Conservation (phyloP, 805 yeast genomes). For the Hyphopichia homilentoma region DNA sequence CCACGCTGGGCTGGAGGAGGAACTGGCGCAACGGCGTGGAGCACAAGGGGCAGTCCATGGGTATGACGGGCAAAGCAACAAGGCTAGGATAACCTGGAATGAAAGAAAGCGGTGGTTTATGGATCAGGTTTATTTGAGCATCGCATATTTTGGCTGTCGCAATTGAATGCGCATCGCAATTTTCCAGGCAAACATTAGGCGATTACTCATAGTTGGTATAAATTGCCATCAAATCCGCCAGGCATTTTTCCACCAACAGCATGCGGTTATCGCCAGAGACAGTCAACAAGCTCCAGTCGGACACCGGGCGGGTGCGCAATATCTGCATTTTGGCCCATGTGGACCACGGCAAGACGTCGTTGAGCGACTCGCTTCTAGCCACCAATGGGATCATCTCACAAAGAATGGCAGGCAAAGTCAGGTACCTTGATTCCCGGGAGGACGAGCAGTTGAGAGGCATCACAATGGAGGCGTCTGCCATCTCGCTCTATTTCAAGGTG, state of each 20-base stretch:
- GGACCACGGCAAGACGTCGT: conserved; percentile 96
- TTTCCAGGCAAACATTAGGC: too few species aligned
- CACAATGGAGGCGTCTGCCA: conserved; percentile 96
- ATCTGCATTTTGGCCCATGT: conserved; percentile 97
- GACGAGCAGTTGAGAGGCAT: conserved; percentile 97
- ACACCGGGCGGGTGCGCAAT: conserved; percentile 72
- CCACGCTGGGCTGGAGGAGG: conserved; percentile 22
- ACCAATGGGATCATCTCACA: conserved; percentile 96
- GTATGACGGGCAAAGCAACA: not conserved
- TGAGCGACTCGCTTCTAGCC: conserved; percentile 88
- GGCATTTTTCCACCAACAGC: not conserved
- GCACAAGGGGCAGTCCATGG: conserved; percentile 29
- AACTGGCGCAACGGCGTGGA: conserved; percentile 17
- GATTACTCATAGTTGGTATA: too few species aligned
- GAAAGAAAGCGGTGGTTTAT: too few species aligned
- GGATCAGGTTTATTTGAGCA: too few species aligned
- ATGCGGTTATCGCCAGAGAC: conserved; percentile 64
- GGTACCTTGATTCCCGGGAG: conserved; percentile 88
- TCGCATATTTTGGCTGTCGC: too few species aligned
- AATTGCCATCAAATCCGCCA: too few species aligned
- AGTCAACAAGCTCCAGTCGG: conserved; percentile 61
- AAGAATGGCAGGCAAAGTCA: conserved; percentile 89
- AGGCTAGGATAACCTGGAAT: too few species aligned
- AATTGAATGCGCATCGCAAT: too few species aligned
- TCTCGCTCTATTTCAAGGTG: conserved; percentile 84